Percentiles rank a stretch among this genome's conserved stretches.
Conservation (phyloP, 176 grass and related monocot genomes). For the Ampelocalamus luodianensis region DNA sequence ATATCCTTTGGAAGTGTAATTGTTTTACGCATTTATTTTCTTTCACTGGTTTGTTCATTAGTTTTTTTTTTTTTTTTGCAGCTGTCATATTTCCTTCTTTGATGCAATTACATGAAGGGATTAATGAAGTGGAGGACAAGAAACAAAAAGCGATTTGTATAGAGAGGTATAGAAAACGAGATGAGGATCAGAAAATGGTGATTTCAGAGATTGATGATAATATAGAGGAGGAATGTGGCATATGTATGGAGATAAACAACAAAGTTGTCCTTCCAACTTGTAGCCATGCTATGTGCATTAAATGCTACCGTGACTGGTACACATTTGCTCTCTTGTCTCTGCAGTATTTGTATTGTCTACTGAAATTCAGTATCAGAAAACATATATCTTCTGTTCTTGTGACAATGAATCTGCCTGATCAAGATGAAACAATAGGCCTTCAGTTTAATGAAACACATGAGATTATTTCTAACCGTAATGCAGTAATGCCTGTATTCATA, state of each 20-base stretch:
- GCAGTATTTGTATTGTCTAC: neutral
- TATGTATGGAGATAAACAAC: constrained; percentile 86
- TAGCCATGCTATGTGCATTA: constrained; percentile 89
- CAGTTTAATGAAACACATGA: neutral
- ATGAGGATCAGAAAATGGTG: constrained; percentile 59
- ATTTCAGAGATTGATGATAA: constrained; percentile 81
- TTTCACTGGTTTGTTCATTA: constrained; percentile 46
- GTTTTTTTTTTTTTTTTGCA: constrained; percentile 27
- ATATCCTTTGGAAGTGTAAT: neutral
- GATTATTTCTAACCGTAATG: neutral
- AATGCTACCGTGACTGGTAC: constrained; percentile 95
- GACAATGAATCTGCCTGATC: neutral
- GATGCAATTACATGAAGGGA: constrained; percentile 80
- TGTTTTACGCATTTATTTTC: constrained; percentile 9
- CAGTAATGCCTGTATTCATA: neutral
- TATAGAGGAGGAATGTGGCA: constrained; percentile 93
- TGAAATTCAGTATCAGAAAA: constrained; percentile 8
- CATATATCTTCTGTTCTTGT: constrained; percentile 20
- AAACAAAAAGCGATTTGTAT: constrained; percentile 73
- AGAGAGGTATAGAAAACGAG: constrained; percentile 73
- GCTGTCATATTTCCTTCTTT: constrained; percentile 91
- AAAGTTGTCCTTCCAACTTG: constrained; percentile 89
- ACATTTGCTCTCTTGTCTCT: constrained; percentile 36
- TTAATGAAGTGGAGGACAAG: constrained; percentile 80
- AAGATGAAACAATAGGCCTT: neutral